phyloP scores from a whole-genome alignment of 345 rosid genomes.

The Lagerstroemia speciosa region DNA sequence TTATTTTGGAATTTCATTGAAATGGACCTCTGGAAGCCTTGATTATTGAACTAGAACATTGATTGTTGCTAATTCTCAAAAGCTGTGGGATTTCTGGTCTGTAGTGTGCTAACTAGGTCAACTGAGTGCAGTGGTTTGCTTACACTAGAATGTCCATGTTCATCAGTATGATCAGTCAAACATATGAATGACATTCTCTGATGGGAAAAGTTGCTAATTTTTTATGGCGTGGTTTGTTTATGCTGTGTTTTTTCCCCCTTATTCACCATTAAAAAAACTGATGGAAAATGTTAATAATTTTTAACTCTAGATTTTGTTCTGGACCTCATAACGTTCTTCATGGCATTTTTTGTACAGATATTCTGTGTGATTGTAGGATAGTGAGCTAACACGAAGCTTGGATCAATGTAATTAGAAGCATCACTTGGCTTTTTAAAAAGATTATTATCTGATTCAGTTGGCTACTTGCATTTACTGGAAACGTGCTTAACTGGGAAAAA shows the following conservation, averaged over 20 bases:
- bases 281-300: no score
- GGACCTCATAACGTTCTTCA: neutral
- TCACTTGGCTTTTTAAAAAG: neutral
- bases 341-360: neutral
- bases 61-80: neutral
- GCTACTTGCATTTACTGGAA: neutral
- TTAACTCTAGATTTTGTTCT: no score
- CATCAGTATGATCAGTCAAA: neutral
- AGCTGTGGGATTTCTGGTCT: neutral
- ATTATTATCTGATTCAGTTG: neutral
- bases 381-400: neutral
- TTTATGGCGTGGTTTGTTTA: no score
- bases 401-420: neutral
- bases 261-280: no score
- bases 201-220: neutral
- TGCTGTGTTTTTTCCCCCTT: no score
- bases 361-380: neutral
- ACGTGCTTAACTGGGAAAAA: neutral
- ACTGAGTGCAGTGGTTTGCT: neutral
- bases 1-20: neutral
- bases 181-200: neutral
- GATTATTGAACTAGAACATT: neutral
- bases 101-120: neutral
- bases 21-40: neutral
- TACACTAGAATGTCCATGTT: neutral